phyloP scores from a whole-genome alignment of 176 grass and related monocot genomes.

The Cymbopogon citratus region DNA sequence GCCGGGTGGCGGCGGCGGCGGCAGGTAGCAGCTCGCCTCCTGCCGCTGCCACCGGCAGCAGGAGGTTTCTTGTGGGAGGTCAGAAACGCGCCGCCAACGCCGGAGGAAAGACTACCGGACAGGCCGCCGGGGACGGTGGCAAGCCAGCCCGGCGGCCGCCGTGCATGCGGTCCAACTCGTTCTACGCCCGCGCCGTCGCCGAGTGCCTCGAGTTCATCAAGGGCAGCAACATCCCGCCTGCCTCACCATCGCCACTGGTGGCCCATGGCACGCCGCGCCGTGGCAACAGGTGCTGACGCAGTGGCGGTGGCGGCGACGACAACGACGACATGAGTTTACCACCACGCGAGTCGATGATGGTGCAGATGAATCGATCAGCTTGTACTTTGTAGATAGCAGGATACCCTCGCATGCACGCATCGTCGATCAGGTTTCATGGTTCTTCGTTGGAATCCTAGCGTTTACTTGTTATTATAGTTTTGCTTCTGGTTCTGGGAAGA shows the following conservation, averaged over 20 bases:
- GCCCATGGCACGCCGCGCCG: conserved; percentile 6
- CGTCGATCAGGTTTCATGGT: neutral
- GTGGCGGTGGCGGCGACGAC: neutral
- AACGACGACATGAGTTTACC: neutral
- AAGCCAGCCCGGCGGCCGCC: conserved; percentile 20
- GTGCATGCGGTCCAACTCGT: conserved; percentile 51
- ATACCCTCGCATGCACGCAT: neutral
- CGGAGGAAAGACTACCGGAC: neutral
- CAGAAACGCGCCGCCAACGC: neutral
- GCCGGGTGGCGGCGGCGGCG: neutral
- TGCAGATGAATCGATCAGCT: neutral
- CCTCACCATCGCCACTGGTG: neutral
- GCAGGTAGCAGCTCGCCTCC: neutral
- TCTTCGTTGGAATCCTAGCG: neutral
- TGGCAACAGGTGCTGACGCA: neutral
- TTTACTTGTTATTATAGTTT: neutral
- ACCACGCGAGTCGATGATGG: neutral
- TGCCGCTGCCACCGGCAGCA: neutral
- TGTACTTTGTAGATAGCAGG: neutral
- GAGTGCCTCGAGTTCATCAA: conserved; percentile 62
- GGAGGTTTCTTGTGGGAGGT: neutral
- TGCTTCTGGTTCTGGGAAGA: too few species aligned
- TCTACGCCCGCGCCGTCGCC: conserved; percentile 48
- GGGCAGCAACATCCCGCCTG: conserved; percentile 37
- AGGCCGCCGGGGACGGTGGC: neutral